Percentiles rank a stretch among this genome's conserved stretches.
Evolutionary conservation across 2,329 filamentous ascomycete species (phyloP).

Genomic region (Chrysoporthe deuterocubensis): DNA sequence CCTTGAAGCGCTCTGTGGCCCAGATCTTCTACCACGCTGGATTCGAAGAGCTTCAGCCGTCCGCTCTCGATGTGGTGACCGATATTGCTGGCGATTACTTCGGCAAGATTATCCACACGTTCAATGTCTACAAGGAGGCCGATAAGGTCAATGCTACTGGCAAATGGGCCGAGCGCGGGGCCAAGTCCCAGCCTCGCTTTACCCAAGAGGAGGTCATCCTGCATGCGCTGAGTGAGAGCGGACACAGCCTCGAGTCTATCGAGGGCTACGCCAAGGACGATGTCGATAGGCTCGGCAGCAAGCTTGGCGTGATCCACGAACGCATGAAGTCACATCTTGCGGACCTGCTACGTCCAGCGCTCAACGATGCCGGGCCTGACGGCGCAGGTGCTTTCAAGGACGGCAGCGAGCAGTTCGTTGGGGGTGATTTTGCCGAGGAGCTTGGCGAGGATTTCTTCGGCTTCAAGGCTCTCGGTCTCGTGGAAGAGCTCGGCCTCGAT

Average conservation of each 20-base stretch:
- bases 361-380: slow-evolving; percentile 79
- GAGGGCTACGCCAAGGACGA: slow-evolving; percentile 92
- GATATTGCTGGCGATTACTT: slow-evolving; percentile 92
- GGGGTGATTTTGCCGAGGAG: slow-evolving; percentile 96
- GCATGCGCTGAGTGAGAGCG: slow-evolving; percentile 83
- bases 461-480: slow-evolving; percentile 91
- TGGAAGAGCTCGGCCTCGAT: slow-evolving; percentile 86
- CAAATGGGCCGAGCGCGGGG: slow-evolving; percentile 44
- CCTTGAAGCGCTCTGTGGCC: slow-evolving; percentile 86
- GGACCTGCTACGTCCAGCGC: slow-evolving; percentile 89
- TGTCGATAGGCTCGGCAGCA: slow-evolving; percentile 80
- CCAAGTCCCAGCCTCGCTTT: slow-evolving; percentile 66
- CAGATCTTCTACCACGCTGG: slow-evolving; percentile 96
- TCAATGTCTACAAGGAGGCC: slow-evolving; percentile 82
- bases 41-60: slow-evolving; percentile 96
- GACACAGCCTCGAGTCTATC: slow-evolving; percentile 77
- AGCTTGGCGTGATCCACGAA: slow-evolving; percentile 84
- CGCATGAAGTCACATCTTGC: slow-evolving; percentile 91
- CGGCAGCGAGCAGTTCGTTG: slow-evolving; percentile 94
- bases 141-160: slow-evolving; percentile 70
- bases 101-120: slow-evolving; percentile 76
- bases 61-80: slow-evolving; percentile 86
- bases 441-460: slow-evolving; percentile 99
- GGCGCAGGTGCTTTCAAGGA: slow-evolving; percentile 93
- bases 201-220: slow-evolving; percentile 84